Base-by-base conservation (phyloP, 2,329 filamentous ascomycete species). In the Pseudogymnoascus sp. region DNA sequence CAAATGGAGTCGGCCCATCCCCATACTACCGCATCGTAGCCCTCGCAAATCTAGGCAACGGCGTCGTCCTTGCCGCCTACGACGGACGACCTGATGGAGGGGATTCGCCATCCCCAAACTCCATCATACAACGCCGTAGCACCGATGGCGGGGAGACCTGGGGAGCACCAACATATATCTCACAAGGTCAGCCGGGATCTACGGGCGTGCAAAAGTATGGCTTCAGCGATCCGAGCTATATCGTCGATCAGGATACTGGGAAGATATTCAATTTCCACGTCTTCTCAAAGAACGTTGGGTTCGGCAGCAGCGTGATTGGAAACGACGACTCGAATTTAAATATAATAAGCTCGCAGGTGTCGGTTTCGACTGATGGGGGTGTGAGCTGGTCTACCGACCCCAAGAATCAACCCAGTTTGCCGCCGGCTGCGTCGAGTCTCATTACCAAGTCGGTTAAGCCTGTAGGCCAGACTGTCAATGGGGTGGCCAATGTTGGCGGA, bases 1-100 rank as follows among this genome's bases (percentile, higher is more conserved):
- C 28, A 9, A 53, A 53, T 14, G 47, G 47, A 20, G 47, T 53
- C 11, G 47, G 47, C 3, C 28, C 15, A 53, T 18, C 11, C 11
- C 28, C 47, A 53, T 53, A 53, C 15, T 53, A 53, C 47, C 47
- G 47, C 47, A 53, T 53, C 28, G 47, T 53, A 33, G 47, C 47
- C n/a, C 47, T 53, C 28, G 47, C 47, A 53, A 53, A 12, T 14
- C 47, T 33, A 33, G 47, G 47, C 25, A 33, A 53, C 11, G 47
- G 47, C n/a, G 25, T 53, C 11, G 28, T 53, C 28, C 47, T 53
- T 22, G 47, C 47, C n/a, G 15, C 47, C 25, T 35, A 53, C 28
- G 47, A 33, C 28, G 47, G 47, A 33, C 47, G 47, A 33, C 47
- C 47, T 4, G 47, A 53, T 33, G 47, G 47, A 18, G n/a, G 2